Evolutionary conservation across 2,329 filamentous ascomycete species (phyloP), one percentile per base, ranked within the genome.

Genomic region (Monascus ruber): DNA sequence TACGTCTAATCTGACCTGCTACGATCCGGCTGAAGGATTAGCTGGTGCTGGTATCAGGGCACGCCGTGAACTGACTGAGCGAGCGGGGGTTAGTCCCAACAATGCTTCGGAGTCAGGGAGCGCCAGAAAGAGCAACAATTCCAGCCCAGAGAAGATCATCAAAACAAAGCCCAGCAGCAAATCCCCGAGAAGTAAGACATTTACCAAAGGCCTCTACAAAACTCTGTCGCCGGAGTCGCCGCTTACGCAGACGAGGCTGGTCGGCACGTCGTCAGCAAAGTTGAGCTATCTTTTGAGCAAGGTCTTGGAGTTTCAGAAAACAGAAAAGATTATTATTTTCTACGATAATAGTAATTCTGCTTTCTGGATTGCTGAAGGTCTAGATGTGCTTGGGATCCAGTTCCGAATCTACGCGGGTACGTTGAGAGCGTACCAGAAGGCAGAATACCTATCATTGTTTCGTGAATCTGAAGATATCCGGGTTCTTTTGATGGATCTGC

Each of bases 321-420:
- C 73, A 0, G 87, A 94, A 52, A 94, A 95, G 60, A 91, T 93
- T 3, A 77, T 95, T 38, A 74, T 95, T 6, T 96, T 96, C 59
- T 95, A 94, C 57, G 86, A 94, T 44, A 82, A 83, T 27, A 83
- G 91, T 43, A 89, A 94, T 49, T 73, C 83, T 2, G 88, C 86
- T 1, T 94, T 77, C 59, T 94, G 93, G 63, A 74, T 95, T 31
- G 83, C 85, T 0, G 80, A 87, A 54, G 78, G 82, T 26, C 71
- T 96, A 0, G 88, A 95, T 48, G 71, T 89, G 27, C 60, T 81
- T 1, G 70, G 75, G 6, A 62, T 81, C 35, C 70, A 76, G 28
- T 77, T 79, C 46, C 70, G 78, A 17, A 79, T 80, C 36, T 73
- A 72, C 50, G 63, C 67, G 6, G 64, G 56, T 25, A 63, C 63